Evolutionary conservation across 257 asterid genomes (phyloP).

Genomic region (Coffea canephora): DNA sequence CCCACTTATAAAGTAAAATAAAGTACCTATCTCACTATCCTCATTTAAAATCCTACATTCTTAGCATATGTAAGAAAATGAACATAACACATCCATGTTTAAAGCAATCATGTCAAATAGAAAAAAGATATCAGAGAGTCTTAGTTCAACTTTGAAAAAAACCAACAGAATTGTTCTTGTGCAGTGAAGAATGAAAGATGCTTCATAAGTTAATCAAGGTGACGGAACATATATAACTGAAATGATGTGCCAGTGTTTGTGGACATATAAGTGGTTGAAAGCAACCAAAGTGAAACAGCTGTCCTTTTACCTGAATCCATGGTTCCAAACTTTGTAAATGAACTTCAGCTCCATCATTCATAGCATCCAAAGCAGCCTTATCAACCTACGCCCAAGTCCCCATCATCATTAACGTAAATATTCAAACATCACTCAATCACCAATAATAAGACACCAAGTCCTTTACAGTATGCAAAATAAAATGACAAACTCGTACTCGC

Average conservation of each 20-base stretch:
- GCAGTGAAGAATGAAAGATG: neutral
- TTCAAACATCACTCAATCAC: conserved; percentile 14
- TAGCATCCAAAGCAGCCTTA: conserved; percentile 82
- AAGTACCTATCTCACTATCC: too few species aligned
- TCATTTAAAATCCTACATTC: neutral
- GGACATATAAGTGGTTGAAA: neutral
- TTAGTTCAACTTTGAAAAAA: neutral
- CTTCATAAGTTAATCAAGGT: neutral
- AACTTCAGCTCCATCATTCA: conserved; percentile 82
- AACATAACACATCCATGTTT: neutral
- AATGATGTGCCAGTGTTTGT: neutral
- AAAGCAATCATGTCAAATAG: neutral
- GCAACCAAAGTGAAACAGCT: conserved; percentile 8
- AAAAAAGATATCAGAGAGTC: neutral
- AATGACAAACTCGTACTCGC: conserved; percentile 54
- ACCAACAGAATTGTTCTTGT: neutral
- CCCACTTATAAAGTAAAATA: neutral
- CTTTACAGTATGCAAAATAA: conserved; percentile 13
- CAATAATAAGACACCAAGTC: conserved; percentile 10
- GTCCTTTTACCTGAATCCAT: conserved; percentile 72
- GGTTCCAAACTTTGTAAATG: conserved; percentile 94
- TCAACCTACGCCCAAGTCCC: conserved; percentile 58
- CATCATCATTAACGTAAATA: conserved; percentile 18
- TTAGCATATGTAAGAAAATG: neutral
- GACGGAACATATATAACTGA: neutral